phyloP scores from a whole-genome alignment of 2,329 filamentous ascomycete genomes.

The Ophiostoma angusticollis region DNA sequence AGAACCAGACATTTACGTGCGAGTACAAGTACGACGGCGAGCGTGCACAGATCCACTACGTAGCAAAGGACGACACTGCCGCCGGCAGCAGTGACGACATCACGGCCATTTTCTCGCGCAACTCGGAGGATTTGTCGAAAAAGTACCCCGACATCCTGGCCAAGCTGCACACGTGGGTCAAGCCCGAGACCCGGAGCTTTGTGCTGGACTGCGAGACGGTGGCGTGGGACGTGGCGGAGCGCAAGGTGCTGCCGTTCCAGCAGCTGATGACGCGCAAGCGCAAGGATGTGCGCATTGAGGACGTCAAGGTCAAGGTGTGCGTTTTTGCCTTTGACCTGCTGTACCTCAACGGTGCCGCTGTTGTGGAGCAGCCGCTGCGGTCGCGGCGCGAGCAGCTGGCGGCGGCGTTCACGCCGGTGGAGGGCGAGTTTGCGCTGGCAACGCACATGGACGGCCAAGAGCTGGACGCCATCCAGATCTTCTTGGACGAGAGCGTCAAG shows the following conservation, averaged over 20 bases:
- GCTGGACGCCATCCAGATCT: conserved; percentile 81
- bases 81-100: conserved; percentile 49
- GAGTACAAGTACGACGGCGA: conserved; percentile 99
- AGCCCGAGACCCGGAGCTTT: conserved; percentile 80
- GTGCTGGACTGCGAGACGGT: conserved; percentile 98
- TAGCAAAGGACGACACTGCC: conserved; percentile 59
- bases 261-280: conserved; percentile 96
- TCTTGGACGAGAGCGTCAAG: conserved; percentile 90
- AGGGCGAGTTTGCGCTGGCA: conserved; percentile 87
- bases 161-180: conserved; percentile 82
- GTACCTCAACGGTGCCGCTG: conserved; percentile 80
- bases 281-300: conserved; percentile 91
- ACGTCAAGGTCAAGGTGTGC: conserved; percentile 93
- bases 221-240: conserved; percentile 87
- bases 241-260: conserved; percentile 94
- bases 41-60: conserved; percentile 95
- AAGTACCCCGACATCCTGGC: conserved; percentile 94
- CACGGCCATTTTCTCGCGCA: conserved; percentile 89
- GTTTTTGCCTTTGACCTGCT: conserved; percentile 94
- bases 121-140: conserved; percentile 91
- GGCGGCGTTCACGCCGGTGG: conserved; percentile 58
- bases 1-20: conserved; percentile 89
- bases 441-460: conserved; percentile 78
- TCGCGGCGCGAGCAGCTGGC: conserved; percentile 69
- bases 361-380: conserved; percentile 76